These are phyloP conservation scores for Galium porrigens DNA, from an alignment of 305 asterid species.

Conservation along the genomic window DNA sequence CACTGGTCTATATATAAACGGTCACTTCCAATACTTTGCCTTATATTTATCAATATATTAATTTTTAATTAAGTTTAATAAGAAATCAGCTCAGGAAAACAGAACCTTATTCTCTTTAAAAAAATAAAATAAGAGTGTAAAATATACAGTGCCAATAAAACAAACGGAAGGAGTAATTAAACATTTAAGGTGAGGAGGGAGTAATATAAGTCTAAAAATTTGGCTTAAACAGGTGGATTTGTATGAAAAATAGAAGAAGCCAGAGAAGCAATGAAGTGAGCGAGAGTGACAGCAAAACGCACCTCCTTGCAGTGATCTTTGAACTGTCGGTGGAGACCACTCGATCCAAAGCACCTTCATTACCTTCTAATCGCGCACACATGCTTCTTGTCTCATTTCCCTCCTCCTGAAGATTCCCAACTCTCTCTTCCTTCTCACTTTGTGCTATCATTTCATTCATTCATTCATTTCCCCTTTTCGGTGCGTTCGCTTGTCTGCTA, in stretches of 20 bases:
- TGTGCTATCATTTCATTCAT: constrained; percentile 4
- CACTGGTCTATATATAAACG: too few species aligned
- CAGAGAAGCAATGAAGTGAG: neutral
- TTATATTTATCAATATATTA: too few species aligned
- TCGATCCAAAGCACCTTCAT: neutral
- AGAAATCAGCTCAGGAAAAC: too few species aligned
- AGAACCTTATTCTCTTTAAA: too few species aligned
- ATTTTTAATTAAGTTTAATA: too few species aligned
- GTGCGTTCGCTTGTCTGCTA: constrained; percentile 38
- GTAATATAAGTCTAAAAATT: neutral
- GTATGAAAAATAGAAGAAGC: neutral
- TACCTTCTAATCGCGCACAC: constrained; percentile 9
- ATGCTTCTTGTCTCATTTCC: constrained; percentile 10
- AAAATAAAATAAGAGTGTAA: too few species aligned
- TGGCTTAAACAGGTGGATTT: neutral
- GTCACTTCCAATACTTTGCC: too few species aligned
- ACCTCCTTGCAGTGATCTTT: constrained; percentile 8
- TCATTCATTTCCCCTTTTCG: constrained; percentile 9
- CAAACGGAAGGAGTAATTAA: neutral
- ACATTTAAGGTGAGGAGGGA: too few species aligned
- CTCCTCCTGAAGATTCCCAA: neutral
- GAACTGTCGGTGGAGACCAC: constrained; percentile 37
- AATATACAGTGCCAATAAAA: too few species aligned
- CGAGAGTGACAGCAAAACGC: constrained; percentile 11
- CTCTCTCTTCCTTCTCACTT: constrained; percentile 9